Evolutionary conservation across 305 asterid species (phyloP).

Genomic region (Ilex paraguariensis): DNA sequence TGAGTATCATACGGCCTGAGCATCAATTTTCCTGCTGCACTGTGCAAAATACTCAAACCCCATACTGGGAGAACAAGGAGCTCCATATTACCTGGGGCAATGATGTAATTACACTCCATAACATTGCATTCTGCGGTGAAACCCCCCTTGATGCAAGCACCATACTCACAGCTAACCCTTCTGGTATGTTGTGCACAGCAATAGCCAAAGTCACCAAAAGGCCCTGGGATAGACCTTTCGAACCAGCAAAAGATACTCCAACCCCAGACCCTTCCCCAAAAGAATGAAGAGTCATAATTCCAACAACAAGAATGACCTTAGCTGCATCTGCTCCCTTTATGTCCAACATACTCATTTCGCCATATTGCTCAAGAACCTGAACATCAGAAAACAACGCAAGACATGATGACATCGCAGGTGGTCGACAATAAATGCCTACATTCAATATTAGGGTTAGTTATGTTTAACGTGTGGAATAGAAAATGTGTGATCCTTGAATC

Average conservation of each 20-base stretch:
- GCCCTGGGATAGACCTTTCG: conserved; percentile 93
- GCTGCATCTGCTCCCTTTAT: conserved; percentile 97
- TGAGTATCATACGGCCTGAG: not conserved
- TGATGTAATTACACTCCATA: conserved; percentile 94
- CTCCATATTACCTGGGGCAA: conserved; percentile 69
- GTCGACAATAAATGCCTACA: too few species aligned
- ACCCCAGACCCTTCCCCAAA: conserved; percentile 99
- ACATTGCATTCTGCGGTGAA: conserved; percentile 91
- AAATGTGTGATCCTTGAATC: too few species aligned
- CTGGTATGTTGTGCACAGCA: conserved; percentile 97
- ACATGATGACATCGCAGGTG: too few species aligned
- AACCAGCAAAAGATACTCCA: conserved; percentile 98
- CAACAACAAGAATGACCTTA: conserved; percentile 88
- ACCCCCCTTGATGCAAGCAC: conserved; percentile 98
- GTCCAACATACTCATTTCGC: conserved; percentile 97
- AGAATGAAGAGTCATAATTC: conserved; percentile 98
- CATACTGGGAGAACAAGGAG: not conserved
- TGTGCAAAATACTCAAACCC: not conserved
- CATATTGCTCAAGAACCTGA: conserved; percentile 90
- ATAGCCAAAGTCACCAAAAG: conserved; percentile 85
- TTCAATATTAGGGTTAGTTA: too few species aligned
- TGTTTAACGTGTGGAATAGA: too few species aligned
- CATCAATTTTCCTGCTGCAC: conserved; percentile 1
- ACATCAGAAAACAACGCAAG: conserved; percentile 2
- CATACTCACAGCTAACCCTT: conserved; percentile 99